These are phyloP conservation scores for Skeletonema grethae DNA, from an alignment of 108 stramenopile genomes.

Conservation along the genomic window DNA sequence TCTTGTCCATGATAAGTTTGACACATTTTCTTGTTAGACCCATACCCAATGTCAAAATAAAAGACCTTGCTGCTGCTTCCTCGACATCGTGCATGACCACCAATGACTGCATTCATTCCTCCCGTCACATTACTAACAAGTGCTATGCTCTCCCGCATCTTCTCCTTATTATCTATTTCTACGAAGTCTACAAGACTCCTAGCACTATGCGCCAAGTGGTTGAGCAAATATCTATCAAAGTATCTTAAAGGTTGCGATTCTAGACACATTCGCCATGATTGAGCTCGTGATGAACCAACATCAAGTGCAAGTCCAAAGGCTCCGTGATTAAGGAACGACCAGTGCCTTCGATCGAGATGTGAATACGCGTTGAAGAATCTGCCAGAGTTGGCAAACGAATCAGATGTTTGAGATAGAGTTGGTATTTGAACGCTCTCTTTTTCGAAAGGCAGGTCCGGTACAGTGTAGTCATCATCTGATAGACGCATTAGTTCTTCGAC, in stretches of 20 bases:
- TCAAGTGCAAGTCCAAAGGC: conserved; percentile 67
- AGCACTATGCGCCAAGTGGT: conserved; percentile 62
- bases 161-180: conserved; percentile 15
- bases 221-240: conserved; percentile 74
- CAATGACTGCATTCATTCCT: conserved; percentile 67
- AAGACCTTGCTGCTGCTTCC: conserved; percentile 38
- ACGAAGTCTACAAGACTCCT: conserved; percentile 61
- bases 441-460: conserved; percentile 61
- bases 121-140: conserved; percentile 58
- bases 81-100: conserved; percentile 52
- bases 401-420: background rate
- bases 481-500: conserved; percentile 57
- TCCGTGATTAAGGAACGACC: conserved; percentile 52
- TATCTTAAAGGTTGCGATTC: conserved; percentile 76
- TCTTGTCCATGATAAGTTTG: conserved; percentile 42
- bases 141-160: conserved; percentile 37
- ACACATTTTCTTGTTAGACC: conserved; percentile 77
- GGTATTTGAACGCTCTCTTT: background rate
- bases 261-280: conserved; percentile 62
- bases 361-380: conserved; percentile 7
- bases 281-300: conserved; percentile 58
- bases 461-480: conserved; percentile 41
- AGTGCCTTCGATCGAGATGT: conserved; percentile 20
- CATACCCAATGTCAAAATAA: conserved; percentile 74
- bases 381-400: conserved; percentile 19